A percentile compares a stretch with the other conserved stretches of the same genome.
Conservation (phyloP, 1,139 yeast genomes). For the Meyerozyma elateridarum region DNA sequence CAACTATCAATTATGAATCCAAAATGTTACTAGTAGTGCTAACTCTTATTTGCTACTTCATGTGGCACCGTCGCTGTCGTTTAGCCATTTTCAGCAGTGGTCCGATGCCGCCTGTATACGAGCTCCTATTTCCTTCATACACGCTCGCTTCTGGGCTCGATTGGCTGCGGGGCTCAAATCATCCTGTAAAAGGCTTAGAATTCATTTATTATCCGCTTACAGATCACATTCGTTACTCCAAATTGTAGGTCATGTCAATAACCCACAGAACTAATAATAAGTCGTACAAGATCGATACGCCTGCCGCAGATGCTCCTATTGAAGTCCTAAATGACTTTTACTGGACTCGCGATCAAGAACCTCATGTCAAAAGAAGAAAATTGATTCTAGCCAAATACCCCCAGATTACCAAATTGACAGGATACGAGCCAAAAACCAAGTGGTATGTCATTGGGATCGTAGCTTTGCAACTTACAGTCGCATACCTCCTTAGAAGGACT, state of each 20-base stretch:
- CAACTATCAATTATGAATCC: too few species aligned
- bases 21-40: too few species aligned
- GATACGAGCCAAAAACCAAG: slow-evolving; percentile 83
- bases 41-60: too few species aligned
- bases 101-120: slow-evolving; percentile 5
- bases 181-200: not conserved
- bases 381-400: slow-evolving; percentile 73
- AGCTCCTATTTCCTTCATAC: slow-evolving; percentile 4
- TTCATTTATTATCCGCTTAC: not conserved
- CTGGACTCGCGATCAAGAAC: slow-evolving; percentile 82
- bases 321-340: slow-evolving; percentile 57
- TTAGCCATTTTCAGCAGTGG: too few species aligned
- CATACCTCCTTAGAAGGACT: slow-evolving; percentile 55
- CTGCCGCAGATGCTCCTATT: slow-evolving; percentile 41
- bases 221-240: too few species aligned
- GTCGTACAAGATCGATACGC: slow-evolving; percentile 35
- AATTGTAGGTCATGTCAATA: slow-evolving; percentile 18
- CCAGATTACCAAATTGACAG: slow-evolving; percentile 72
- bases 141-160: too few species aligned
- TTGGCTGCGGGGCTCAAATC: too few species aligned
- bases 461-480: slow-evolving; percentile 55
- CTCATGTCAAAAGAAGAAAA: slow-evolving; percentile 73
- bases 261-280: slow-evolving; percentile 32
- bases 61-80: too few species aligned
- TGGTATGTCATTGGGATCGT: slow-evolving; percentile 68